Evolutionary conservation across 2,329 filamentous ascomycete genomes (phyloP), one percentile per base, ranked within the genome.

Genomic region (Neopestalotiopsis sp.): DNA sequence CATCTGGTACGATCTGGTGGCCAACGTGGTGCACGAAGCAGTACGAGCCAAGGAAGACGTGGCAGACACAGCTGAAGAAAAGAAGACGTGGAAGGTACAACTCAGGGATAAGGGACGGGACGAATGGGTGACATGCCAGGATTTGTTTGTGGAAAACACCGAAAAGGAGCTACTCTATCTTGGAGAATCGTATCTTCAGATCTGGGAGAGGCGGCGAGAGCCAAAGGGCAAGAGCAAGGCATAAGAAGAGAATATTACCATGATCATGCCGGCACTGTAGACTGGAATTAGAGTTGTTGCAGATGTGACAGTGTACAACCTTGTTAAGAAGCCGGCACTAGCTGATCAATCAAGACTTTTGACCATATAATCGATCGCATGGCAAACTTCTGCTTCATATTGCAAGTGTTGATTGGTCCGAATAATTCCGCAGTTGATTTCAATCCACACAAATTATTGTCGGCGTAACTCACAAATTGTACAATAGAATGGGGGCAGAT

Each of bases 61-160:
- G 1, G 94, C 97, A 66, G 95, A 95, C 61, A 95, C 94, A 74
- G 93, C 91, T 59, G 95, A 98, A 82, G 93, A 93, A 82, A 84
- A 84, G 69, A 97, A 97, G 79, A 94, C 94, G 13, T 99, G 96
- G 95, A 94, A 97, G 79, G 94, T 94, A 28, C 96, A 99, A 83
- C 82, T 99, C 65, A 87, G 90, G 75, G 93, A 97, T 77, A 92
- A 93, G 77, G 91, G 90, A 30, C 87, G 91, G 28, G 92, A 93
- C 42, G 92, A 97, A 78, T 99, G 96, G 96, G 89, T 97, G 66
- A 92, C 97, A 69, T 92, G 95, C 68, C 96, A 99, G 83, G 96
- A 99, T 83, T 79, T 99, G 73, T 98, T 92, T 78, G 95, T 99
- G 6, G 93, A 98, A 78, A 91, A 91, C 80, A 92, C 96, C 24